Percentiles rank a stretch among this genome's conserved stretches.
These are phyloP conservation scores for Alloascoidea africana DNA, from an alignment of 805 yeast species.

Conservation along the genomic window DNA sequence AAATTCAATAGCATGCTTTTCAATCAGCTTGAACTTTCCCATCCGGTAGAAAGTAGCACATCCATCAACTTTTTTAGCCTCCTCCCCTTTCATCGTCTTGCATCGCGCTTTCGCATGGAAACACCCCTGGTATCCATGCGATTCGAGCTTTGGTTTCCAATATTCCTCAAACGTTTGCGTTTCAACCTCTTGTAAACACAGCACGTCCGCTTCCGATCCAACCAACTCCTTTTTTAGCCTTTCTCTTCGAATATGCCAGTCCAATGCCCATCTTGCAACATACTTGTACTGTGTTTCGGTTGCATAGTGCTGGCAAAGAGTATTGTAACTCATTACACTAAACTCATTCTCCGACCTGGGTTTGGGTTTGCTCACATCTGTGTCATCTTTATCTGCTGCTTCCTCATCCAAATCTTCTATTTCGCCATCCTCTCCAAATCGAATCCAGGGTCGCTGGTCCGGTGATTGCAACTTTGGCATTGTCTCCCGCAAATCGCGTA, in stretches of 20 bases:
- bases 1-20: conserved; percentile 66
- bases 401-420: conserved; percentile 6
- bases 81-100: conserved; percentile 62
- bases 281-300: conserved; percentile 83
- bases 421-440: conserved; percentile 67
- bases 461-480: conserved; percentile 55
- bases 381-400: too few relatives aligned
- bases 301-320: conserved; percentile 91
- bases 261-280: conserved; percentile 94
- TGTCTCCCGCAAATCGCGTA: conserved; percentile 68
- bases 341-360: conserved; percentile 40
- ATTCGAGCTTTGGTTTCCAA: conserved; percentile 64
- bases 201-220: conserved; percentile 50
- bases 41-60: conserved; percentile 83
- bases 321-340: conserved; percentile 77
- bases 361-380: too few relatives aligned
- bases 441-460: conserved; percentile 71
- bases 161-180: conserved; percentile 71
- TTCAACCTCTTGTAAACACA: conserved; percentile 94
- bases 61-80: conserved; percentile 88
- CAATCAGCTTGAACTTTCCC: conserved; percentile 52
- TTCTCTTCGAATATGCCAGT: conserved; percentile 82
- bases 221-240: conserved; percentile 60
- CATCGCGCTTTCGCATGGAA: conserved; percentile 87
- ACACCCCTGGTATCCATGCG: conserved; percentile 64